Percentiles rank a stretch among this genome's conserved stretches.
phyloP scores from a whole-genome alignment of 176 grass and related monocot genomes.

The Oryza australiensis region DNA sequence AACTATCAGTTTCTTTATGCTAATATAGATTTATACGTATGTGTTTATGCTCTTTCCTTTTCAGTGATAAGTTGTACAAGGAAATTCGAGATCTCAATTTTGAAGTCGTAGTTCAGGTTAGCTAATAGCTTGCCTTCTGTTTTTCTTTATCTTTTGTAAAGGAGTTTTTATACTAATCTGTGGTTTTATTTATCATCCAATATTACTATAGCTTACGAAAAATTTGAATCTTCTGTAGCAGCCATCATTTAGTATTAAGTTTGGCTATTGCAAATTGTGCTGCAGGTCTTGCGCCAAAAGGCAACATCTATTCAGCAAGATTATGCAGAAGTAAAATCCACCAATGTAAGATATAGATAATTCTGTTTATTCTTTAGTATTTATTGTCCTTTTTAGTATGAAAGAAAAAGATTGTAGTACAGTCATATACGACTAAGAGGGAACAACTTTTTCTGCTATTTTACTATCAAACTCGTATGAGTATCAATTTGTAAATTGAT shows the following conservation, averaged over 20 bases:
- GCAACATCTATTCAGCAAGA: constrained; percentile 98
- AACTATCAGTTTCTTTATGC: background rate
- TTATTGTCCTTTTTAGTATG: background rate
- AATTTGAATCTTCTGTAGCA: background rate
- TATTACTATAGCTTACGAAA: background rate
- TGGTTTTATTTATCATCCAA: constrained; percentile 12
- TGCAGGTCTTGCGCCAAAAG: constrained; percentile 94
- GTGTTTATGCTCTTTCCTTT: constrained; percentile 32
- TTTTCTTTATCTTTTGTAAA: constrained; percentile 14
- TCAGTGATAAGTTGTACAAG: constrained; percentile 96
- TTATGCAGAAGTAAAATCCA: constrained; percentile 94
- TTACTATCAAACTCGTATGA: background rate
- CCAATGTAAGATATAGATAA: constrained; percentile 42
- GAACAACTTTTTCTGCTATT: background rate
- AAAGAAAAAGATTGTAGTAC: background rate
- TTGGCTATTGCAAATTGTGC: constrained; percentile 28
- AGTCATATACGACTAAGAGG: background rate
- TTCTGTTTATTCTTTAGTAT: constrained; percentile 12
- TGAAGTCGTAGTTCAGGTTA: constrained; percentile 98
- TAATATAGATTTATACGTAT: constrained; percentile 13
- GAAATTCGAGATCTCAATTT: constrained; percentile 96
- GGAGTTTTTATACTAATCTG: constrained; percentile 9
- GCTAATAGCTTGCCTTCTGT: background rate
- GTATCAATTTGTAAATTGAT: background rate
- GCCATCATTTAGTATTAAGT: constrained; percentile 4